Percentiles rank a stretch among this genome's conserved stretches.
phyloP scores from a whole-genome alignment of 176 grass and related monocot genomes.

The Musa troglodytarum region DNA sequence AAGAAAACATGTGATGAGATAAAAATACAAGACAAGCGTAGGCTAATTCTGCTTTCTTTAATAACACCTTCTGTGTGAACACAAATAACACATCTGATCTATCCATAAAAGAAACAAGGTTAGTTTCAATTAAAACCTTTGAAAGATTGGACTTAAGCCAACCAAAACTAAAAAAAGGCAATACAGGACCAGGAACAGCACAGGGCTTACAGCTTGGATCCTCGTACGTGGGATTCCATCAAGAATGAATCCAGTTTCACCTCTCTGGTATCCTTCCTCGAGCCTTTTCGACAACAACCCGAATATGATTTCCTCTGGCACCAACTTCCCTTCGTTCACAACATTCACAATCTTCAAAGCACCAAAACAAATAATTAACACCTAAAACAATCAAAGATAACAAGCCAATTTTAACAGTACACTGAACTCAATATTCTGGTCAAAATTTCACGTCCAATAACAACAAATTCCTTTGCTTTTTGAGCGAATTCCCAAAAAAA shows the following conservation, averaged over 20 bases:
- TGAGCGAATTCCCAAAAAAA: background rate
- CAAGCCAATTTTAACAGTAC: background rate
- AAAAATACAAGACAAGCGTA: background rate
- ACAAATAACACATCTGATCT: too few species aligned
- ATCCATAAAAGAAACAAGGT: background rate
- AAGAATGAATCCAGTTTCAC: constrained; percentile 91
- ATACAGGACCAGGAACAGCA: background rate
- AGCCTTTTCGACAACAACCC: constrained; percentile 79
- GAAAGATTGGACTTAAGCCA: background rate
- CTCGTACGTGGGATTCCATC: constrained; percentile 75
- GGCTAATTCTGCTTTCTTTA: background rate
- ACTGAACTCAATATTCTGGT: too few species aligned
- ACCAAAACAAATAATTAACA: background rate
- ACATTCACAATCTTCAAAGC: constrained; percentile 66
- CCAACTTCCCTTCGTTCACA: constrained; percentile 74
- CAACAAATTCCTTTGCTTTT: background rate
- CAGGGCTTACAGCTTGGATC: constrained; percentile 69
- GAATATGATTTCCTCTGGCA: constrained; percentile 87
- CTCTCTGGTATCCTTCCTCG: constrained; percentile 68
- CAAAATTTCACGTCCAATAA: background rate
- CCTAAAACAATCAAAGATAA: background rate
- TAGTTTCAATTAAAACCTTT: background rate
- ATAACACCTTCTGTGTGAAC: too few species aligned
- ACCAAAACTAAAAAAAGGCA: background rate
- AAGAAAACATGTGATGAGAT: background rate